Base-by-base conservation (phyloP, 805 yeast species). In the Suhomyces tanzawaensis region DNA sequence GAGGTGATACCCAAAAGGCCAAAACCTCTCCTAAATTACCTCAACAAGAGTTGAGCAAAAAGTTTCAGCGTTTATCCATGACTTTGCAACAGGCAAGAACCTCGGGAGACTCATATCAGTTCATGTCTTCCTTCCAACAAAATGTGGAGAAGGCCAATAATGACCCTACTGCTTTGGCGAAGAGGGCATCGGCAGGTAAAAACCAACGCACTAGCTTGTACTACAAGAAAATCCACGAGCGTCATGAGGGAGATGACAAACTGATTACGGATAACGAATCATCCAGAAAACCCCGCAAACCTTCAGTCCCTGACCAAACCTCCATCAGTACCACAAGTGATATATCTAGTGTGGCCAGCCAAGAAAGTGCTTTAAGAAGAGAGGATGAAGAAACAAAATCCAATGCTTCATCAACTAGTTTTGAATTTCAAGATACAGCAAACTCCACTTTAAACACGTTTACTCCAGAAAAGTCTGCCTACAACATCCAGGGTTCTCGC, bases 71-170 rank as follows among this genome's bases (percentile, higher is more conserved):
- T 14, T 53, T 69, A 14, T 62, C 70, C 1, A 42, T 55, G 33
- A 66, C 73, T 1, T 46, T 69, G 18, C 67, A 61, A 37, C 58
- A 58, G 12, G 47, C 60, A 3, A 48, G 51, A 23, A 57, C 68
- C 0, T 61, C 74, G 4, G 60, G 60, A n/a, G 72, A 67, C 40
- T 68, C 73, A 2, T 53, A 63, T 37, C 52, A 58, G 28, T 69
- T 69, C 42, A 62, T 66, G 56, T 56, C 48, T 32, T 48, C 57
- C 12, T 69, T 69, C 46, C 69, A 62, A 41, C 64, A 64, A 42
- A 69, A 69, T 40, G 64, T 64, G 13, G 57, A 61, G 29, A 48
- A 52, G 34, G 60, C 51, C 16, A 56, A 60, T 36, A 39, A 48
- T 27, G 35, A 42, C 22, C 45, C 26, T 19, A 32, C 18, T 8